Evolutionary conservation across 495 filamentous ascomycete genomes (phyloP), one percentile per base, ranked within the genome.

Genomic region (Articulospora tetracladia): DNA sequence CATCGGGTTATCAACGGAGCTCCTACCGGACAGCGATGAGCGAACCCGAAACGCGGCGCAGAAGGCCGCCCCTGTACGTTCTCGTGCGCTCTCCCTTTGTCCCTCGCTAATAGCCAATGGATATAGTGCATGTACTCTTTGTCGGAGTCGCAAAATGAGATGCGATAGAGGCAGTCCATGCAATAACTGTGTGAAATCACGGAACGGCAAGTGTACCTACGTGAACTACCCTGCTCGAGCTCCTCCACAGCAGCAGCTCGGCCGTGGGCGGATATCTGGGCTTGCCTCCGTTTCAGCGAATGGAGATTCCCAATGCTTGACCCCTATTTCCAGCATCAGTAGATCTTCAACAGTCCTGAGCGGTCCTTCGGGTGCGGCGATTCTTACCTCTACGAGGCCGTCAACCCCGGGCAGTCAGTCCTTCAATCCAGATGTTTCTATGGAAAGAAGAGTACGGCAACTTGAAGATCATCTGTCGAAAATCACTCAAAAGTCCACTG

Each of bases 151-250:
- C 17, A 64, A 64, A 44, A 50, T 53, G 20, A 12, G 49, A 39
- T 63, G 61, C 23, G 49, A 63, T 68, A 71, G 76, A 25, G 73
- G 77, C 59, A 65, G 28, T 13, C 79, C 80, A 4, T 83, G 79
- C 59, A 78, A 70, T 59, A 80, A 82, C 59, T 83, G 82, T 53
- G 0, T 75, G 1, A 73, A 73, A 11, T 77, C 79, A 1, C 76
- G 70, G 55, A 77, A 68, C 46, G 67, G 54, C 1, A 57, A 28
- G 10, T 83, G 80, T 63, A 61, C 69, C 1, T 84, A 80, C 62
- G 70, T 72, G 23, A 69, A 55, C 28, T 47, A 54, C 46, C 64
- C 48, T 34, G 60, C 53, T 53, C 63, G 56, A 57, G 49, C 60
- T 2, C 64, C 64, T 11, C 22, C 22, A 20, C 44, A n/a, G n/a